Evolutionary conservation across 2,329 filamentous ascomycete species (phyloP).

Genomic region (Fusarium domesticum): DNA sequence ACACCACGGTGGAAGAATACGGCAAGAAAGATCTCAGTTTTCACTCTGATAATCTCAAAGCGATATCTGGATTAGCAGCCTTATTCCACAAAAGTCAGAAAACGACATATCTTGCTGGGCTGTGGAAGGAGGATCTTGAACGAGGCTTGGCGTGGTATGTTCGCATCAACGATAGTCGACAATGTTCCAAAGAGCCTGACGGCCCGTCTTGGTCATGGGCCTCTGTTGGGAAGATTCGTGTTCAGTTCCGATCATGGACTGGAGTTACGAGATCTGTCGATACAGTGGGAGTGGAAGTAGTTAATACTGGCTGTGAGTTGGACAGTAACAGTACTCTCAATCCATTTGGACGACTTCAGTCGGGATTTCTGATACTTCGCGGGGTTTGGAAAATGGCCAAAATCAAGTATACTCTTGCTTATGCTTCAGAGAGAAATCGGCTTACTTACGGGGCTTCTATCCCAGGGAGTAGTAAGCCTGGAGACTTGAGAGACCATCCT

Average conservation of each 20-base stretch:
- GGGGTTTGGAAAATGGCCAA: background rate
- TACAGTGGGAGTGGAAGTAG: background rate
- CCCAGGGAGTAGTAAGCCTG: no score
- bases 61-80: slow-evolving; percentile 3
- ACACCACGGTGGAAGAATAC: slow-evolving; percentile 10
- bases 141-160: slow-evolving; percentile 8
- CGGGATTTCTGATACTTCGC: background rate
- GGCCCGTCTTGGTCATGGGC: slow-evolving; percentile 16
- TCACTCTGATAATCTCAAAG: slow-evolving; percentile 7
- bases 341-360: background rate
- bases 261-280: background rate
- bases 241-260: slow-evolving; percentile 6
- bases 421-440: slow-evolving; percentile 3
- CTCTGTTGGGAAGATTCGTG: slow-evolving; percentile 12
- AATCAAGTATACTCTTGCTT: background rate
- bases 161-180: background rate
- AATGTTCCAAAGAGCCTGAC: background rate
- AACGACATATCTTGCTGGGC: background rate
- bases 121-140: slow-evolving; percentile 7
- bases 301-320: background rate
- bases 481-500: background rate
- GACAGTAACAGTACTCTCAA: background rate
- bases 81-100: background rate
- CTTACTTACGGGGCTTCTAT: background rate
- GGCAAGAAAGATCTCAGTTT: slow-evolving; percentile 5